Conservation (phyloP, 2,329 filamentous ascomycete species). For the Elsinoe ampelina region DNA sequence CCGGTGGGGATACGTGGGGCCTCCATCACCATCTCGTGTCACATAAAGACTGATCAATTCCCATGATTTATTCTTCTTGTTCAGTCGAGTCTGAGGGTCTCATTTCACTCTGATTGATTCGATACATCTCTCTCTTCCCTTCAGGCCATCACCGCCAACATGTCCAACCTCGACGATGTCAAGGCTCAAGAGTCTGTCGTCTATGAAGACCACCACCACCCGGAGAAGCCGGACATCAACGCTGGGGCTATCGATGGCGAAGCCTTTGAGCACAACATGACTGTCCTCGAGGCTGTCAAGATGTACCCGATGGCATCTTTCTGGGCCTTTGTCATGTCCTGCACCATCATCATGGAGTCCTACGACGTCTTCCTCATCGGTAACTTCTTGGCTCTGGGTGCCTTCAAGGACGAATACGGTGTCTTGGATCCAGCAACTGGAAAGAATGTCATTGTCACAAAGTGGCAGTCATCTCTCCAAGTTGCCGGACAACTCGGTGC, state of each 20-base stretch:
- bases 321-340: constrained; percentile 49
- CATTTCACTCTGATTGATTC: not conserved
- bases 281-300: constrained; percentile 40
- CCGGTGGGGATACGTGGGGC: not conserved
- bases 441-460: constrained; percentile 37
- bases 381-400: constrained; percentile 46
- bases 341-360: constrained; percentile 55
- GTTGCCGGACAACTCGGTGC: constrained; percentile 49
- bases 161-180: constrained; percentile 21
- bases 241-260: constrained; percentile 50
- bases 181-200: constrained; percentile 22
- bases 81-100: not conserved
- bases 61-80: not conserved
- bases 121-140: not conserved
- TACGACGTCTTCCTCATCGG: constrained; percentile 55
- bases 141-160: not conserved
- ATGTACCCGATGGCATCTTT: constrained; percentile 45
- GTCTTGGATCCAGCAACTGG: constrained; percentile 22
- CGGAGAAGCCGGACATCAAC: constrained; percentile 32
- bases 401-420: constrained; percentile 42
- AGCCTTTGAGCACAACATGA: constrained; percentile 44
- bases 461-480: constrained; percentile 52
- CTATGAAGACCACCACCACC: constrained; percentile 31
- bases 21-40: not conserved
- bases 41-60: not conserved